Percentiles rank a stretch among this genome's conserved stretches.
These are phyloP conservation scores for Paecilomyces niveus DNA, from an alignment of 2,329 filamentous ascomycete genomes.

Conservation along the genomic window DNA sequence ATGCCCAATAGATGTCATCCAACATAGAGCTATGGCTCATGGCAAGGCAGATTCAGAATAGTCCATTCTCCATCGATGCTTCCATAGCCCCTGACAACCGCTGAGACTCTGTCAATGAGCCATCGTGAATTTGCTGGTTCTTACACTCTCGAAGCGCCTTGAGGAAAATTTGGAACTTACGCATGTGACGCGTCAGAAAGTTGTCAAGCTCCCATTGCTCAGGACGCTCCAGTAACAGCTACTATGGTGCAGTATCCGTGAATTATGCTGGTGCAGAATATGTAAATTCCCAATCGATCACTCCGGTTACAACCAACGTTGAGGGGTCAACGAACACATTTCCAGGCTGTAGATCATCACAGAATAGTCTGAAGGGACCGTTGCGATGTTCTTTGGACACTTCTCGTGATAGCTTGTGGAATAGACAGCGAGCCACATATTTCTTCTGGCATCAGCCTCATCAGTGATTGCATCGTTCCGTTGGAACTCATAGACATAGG, in stretches of 20 bases:
- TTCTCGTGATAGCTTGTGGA: conserved; percentile 12
- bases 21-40: too few species aligned
- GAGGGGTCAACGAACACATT: conserved; percentile 17
- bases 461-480: conserved; percentile 19
- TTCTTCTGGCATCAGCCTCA: conserved; percentile 17
- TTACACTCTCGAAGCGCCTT: conserved; percentile 17
- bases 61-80: conserved; percentile 15
- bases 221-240: conserved; percentile 16
- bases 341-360: conserved; percentile 22
- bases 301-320: conserved; percentile 11
- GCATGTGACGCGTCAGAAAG: conserved; percentile 17
- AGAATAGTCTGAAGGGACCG: conserved; percentile 19
- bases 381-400: conserved; percentile 7
- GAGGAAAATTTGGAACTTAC: conserved; percentile 16
- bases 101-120: conserved; percentile 5
- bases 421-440: conserved; percentile 18
- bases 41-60: conserved; percentile 22
- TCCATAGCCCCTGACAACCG: conserved; percentile 16
- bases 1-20: too few species aligned
- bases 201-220: too few species aligned
- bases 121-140: not conserved
- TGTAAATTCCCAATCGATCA: conserved; percentile 22
- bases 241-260: conserved; percentile 6
- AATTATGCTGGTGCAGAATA: conserved; percentile 19
- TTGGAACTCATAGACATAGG: too few species aligned